Base-by-base conservation (phyloP, 768 basidiomycete species). In the Suillus americanus region DNA sequence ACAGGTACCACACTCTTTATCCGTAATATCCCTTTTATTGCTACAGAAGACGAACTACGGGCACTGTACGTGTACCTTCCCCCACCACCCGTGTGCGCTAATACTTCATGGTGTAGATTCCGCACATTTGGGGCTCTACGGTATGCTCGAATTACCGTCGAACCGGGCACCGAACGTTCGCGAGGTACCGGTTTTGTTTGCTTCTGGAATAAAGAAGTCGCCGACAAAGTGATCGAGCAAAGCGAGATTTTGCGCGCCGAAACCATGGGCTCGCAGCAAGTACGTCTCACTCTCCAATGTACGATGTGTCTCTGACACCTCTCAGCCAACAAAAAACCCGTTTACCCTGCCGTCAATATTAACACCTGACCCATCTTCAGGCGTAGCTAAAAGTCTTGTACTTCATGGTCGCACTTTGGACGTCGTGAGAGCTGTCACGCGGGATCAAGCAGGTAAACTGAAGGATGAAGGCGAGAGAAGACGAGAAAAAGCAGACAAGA, bases 111-210 rank as follows among this genome's bases (percentile, higher is more conserved):
- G 20, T 25, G 65, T 56, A 97, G 96, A 35, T 97, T 99, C 80
- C 91, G 95, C 28, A 79, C 88, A 1, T 99, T 96, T 73, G 97
- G 97, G 0, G 89, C 94, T 5, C 81, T 99, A 20, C 91, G 95
- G 28, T 99, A 99, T 74, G 95, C 92, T 5, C 88, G 94, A 25
- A 92, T 99, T 60, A 91, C 96, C 0, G 80, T 95, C 76, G 97
- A 99, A 69, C 82, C 80, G 8, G 86, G 82, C 2, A 94, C 90
- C 1, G 93, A 90, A 20, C 89, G 95, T 54, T 95, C 97, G 28
- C 84, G 95, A 54, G 97, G 97, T 30, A 97, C 95, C 7, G 97
- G 95, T 3, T 99, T 99, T 73, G 95, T 90, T 2, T 98, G 95
- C 74, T 98, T 97, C 78, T 98, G 97, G 95, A 94, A 96, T 64